phyloP scores from a whole-genome alignment of 2,329 filamentous ascomycete genomes.

The Aspergillus caelatus region DNA sequence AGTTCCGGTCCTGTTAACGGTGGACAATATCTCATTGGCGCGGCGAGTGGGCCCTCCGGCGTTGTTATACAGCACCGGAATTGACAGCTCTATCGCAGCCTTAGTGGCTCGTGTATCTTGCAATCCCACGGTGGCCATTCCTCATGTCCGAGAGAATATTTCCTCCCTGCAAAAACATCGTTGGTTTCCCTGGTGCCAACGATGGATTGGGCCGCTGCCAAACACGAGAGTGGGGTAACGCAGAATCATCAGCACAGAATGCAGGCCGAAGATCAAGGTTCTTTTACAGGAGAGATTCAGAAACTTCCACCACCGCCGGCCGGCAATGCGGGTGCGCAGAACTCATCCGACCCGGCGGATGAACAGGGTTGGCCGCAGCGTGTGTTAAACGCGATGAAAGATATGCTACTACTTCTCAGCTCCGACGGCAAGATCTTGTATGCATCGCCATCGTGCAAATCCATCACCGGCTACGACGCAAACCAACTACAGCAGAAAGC shows the following conservation, averaged over 20 bases:
- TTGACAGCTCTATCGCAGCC: constrained; percentile 23
- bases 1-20: background rate
- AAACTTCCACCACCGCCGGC: background rate
- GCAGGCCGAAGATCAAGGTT: background rate
- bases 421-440: constrained; percentile 82
- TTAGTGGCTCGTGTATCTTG: constrained; percentile 11
- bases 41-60: constrained; percentile 8
- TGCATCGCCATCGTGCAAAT: constrained; percentile 75
- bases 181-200: constrained; percentile 9
- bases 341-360: background rate
- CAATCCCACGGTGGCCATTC: constrained; percentile 2
- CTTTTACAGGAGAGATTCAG: background rate
- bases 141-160: constrained; percentile 5
- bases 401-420: constrained; percentile 85
- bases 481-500: constrained; percentile 73
- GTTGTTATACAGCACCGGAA: constrained; percentile 15
- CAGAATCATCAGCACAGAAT: background rate
- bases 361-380: constrained; percentile 81
- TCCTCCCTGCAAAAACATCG: constrained; percentile 5
- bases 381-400: constrained; percentile 85
- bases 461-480: constrained; percentile 73
- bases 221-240: constrained; percentile 7
- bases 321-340: background rate
- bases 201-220: constrained; percentile 9
- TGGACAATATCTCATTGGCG: constrained; percentile 8